phyloP scores from a whole-genome alignment of 1,284 basidiomycete genomes.

The Volvariella volvacea region DNA sequence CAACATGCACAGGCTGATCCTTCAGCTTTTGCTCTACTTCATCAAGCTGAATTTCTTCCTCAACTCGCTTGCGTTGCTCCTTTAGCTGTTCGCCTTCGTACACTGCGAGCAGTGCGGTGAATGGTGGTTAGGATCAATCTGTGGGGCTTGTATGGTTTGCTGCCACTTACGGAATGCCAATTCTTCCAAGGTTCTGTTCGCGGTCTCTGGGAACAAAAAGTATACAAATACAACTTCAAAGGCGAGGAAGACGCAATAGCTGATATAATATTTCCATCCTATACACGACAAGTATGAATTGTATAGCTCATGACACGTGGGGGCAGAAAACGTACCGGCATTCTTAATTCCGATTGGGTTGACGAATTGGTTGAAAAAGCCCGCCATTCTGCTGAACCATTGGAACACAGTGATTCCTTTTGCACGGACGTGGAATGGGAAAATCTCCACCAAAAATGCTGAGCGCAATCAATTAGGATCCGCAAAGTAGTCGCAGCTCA shows the following conservation, averaged over 20 bases:
- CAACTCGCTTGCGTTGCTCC: conserved; percentile 39
- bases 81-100: conserved; percentile 40
- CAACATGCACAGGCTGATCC: too few relatives aligned
- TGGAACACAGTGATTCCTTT: conserved; percentile 47
- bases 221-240: conserved; percentile 45
- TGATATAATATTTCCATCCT: conserved; percentile 36
- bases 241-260: conserved; percentile 37
- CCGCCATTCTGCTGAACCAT: conserved; percentile 41
- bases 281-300: conserved; percentile 3
- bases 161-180: conserved; percentile 46
- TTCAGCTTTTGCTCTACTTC: background rate
- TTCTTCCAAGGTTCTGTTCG: conserved; percentile 50
- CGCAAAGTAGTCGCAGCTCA: background rate
- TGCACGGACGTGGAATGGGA: conserved; percentile 43
- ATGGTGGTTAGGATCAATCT: background rate
- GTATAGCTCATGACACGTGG: background rate
- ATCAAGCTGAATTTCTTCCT: conserved; percentile 26
- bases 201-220: conserved; percentile 49
- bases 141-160: background rate
- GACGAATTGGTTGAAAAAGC: conserved; percentile 54
- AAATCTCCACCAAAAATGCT: conserved; percentile 47
- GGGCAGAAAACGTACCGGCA: conserved; percentile 18
- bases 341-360: conserved; percentile 53
- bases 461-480: background rate
- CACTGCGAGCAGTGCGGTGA: conserved; percentile 21